Evolutionary conservation across 192 early-diverging fungal genomes (phyloP).

Genomic region (Coemansia sp.): DNA sequence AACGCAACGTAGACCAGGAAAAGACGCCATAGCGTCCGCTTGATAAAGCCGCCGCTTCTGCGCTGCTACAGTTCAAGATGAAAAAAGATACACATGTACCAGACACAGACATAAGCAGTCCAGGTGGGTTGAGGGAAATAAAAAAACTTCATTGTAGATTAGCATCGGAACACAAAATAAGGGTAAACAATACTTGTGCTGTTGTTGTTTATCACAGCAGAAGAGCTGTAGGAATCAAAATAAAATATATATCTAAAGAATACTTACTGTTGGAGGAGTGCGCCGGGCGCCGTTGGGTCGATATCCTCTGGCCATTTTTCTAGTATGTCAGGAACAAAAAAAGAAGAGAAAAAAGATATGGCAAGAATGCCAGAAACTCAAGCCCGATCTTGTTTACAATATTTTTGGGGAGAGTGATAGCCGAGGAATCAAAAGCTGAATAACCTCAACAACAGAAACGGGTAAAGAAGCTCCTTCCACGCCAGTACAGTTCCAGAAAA

Average conservation of each 20-base stretch:
- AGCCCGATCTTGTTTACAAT: background rate
- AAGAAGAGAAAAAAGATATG: background rate
- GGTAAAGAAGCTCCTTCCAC: background rate
- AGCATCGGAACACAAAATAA: background rate
- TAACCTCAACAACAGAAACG: background rate
- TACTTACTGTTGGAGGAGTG: conserved; percentile 8
- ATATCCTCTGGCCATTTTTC: conserved; percentile 10
- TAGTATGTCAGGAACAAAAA: conserved; percentile 1
- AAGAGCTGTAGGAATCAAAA: background rate
- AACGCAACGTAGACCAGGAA: conserved; percentile 34
- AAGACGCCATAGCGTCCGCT: conserved; percentile 27
- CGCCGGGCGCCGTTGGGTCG: conserved; percentile 1
- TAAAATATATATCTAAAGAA: background rate
- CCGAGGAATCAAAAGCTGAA: background rate
- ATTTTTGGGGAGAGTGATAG: background rate
- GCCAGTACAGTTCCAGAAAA: background rate
- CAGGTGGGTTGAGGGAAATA: background rate
- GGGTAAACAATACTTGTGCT: background rate
- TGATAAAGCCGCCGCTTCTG: conserved; percentile 9
- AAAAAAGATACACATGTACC: conserved; percentile 4
- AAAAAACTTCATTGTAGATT: background rate
- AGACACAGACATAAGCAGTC: background rate
- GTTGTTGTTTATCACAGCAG: background rate
- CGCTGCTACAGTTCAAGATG: conserved; percentile 6
- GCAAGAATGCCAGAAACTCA: too few relatives aligned